Evolutionary conservation across 257 asterid species (phyloP), one percentile per base, ranked within the genome.

Genomic region (Solanum medicagineum): DNA sequence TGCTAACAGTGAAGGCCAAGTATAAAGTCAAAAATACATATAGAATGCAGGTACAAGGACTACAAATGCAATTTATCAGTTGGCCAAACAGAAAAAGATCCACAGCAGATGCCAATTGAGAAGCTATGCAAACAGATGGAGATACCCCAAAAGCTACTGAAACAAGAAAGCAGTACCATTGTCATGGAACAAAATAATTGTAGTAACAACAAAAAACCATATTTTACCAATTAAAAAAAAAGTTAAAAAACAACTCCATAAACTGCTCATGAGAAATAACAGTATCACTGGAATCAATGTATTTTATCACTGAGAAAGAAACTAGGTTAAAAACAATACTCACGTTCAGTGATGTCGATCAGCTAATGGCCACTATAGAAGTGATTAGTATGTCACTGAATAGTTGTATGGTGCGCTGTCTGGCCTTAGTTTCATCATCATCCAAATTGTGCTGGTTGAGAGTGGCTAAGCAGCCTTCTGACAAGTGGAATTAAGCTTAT

Each of bases 401-500:
- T 63, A 55, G 81, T 84, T 59, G 87, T 56, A 59, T 77, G 77
- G 80, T 70, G 81, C 73, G 60, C 60, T 63, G 85, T 17, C 81
- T 81, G 57, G 54, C 66, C 81, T 84, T 40, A 86, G 68, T 69
- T 85, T 84, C 89, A 83, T 86, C 84, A 82, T 87, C 83, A 90
- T 80, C 90, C 89, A n/a, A 89, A 93, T 81, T 92, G 93, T 69
- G 22, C 88, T 49, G 92, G 91, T 84, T 91, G 96, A 90, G 90
- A 91, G 89, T 89, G 89, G 79, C 91, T 91, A 55, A 94, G n/a
- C 68, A 94, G 66, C 90, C 93, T 97, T 83, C 90, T 89, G 40
- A 88, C 90, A 29, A 97, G 85, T 74, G 98, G 99, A 91, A 97
- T 86, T 55, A 93, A 85, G 85, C 94, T 93, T 82, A 93, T 59